Evolutionary conservation across 2,329 filamentous ascomycete genomes (phyloP).

Genomic region (Pseudopithomyces chartarum): DNA sequence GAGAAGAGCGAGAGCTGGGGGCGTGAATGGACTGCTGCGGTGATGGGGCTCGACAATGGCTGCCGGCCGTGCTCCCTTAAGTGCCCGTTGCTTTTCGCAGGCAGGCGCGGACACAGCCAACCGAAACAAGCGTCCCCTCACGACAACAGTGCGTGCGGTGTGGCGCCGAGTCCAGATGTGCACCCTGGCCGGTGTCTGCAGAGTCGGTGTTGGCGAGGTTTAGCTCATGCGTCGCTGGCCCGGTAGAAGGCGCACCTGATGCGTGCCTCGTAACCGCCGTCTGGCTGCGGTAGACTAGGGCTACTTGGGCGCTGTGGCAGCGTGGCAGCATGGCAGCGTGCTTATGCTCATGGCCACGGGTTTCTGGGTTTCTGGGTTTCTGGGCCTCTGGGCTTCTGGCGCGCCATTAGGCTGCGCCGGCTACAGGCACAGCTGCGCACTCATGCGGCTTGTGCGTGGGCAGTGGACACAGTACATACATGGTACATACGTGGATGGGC

Average conservation of each 20-base stretch:
- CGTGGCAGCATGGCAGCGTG: background rate
- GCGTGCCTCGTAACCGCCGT: background rate
- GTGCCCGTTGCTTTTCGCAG: constrained; percentile 3
- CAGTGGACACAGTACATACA: too few species aligned
- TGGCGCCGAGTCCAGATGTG: constrained; percentile 4
- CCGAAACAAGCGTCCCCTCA: constrained; percentile 1
- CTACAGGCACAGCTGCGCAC: too few species aligned
- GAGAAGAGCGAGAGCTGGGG: too few species aligned
- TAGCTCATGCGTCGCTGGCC: background rate
- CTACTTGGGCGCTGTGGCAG: background rate
- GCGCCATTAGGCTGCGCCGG: too few species aligned
- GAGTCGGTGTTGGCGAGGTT: constrained; percentile 2
- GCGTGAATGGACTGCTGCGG: background rate
- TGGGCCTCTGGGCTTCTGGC: too few species aligned
- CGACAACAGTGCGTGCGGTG: background rate
- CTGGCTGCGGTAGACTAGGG: background rate
- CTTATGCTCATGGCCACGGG: too few species aligned
- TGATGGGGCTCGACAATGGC: background rate
- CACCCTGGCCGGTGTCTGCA: background rate
- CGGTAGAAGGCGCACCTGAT: background rate
- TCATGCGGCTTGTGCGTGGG: too few species aligned
- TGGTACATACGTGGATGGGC: background rate
- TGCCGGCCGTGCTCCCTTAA: background rate
- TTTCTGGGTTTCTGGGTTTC: too few species aligned
- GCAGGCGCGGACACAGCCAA: background rate